phyloP scores from a whole-genome alignment of 2,329 filamentous ascomycete species.

The Gnomoniopsis sp. region DNA sequence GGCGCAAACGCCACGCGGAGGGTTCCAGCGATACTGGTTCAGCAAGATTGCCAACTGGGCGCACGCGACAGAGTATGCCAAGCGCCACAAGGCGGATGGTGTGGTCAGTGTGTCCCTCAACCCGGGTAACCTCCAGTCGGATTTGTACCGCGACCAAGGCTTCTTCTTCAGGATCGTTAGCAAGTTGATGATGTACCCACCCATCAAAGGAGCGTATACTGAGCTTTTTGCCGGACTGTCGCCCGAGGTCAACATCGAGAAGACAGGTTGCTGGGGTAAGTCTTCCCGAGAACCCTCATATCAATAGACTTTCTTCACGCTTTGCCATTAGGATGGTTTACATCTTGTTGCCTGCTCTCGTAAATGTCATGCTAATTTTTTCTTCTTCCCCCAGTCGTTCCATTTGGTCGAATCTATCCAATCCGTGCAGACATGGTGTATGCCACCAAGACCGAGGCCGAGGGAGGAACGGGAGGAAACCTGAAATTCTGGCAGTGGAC shows the following conservation, averaged over 20 bases:
- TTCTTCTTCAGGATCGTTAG: not conserved
- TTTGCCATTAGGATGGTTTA: too few species aligned
- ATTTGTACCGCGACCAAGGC: not conserved
- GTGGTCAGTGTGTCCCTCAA: slow-evolving; percentile 12
- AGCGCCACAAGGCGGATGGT: slow-evolving; percentile 2
- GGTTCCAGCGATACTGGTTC: not conserved
- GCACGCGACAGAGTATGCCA: slow-evolving; percentile 2
- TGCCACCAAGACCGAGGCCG: not conserved
- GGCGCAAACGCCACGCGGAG: too few species aligned
- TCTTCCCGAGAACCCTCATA: too few species aligned
- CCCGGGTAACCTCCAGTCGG: slow-evolving; percentile 12
- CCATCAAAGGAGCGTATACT: slow-evolving; percentile 29
- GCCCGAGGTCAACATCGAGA: slow-evolving; percentile 24
- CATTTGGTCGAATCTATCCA: slow-evolving; percentile 4
- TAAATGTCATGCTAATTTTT: not conserved
- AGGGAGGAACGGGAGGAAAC: slow-evolving; percentile 4
- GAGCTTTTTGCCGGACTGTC: slow-evolving; percentile 31
- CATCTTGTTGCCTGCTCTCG: not conserved
- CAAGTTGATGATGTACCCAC: slow-evolving; percentile 2
- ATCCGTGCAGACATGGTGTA: slow-evolving; percentile 1
- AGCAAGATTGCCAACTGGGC: slow-evolving; percentile 11
- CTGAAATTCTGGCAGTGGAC: slow-evolving; percentile 10
- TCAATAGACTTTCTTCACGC: too few species aligned
- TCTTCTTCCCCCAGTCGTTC: slow-evolving; percentile 10
- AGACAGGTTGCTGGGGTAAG: slow-evolving; percentile 3